A percentile compares a stretch with the other conserved stretches of the same genome.
These are phyloP conservation scores for Arthrobotrys conoides DNA, from an alignment of 2,329 filamentous ascomycete genomes.

Conservation along the genomic window DNA sequence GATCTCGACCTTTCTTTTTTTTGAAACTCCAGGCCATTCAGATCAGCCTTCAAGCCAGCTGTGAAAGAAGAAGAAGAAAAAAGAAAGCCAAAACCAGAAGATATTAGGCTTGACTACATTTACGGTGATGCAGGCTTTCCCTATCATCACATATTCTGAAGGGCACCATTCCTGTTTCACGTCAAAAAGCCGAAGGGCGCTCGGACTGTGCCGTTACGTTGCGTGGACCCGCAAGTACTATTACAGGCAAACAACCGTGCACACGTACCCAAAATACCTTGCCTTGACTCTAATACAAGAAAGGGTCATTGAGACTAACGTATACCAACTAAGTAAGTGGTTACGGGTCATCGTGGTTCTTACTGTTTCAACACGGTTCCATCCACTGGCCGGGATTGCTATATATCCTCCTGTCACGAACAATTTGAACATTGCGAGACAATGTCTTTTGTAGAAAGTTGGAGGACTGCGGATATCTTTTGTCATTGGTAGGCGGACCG, in stretches of 20 bases:
- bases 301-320: background rate
- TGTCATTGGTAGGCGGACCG: too few relatives aligned
- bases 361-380: constrained; percentile 17
- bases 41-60: background rate
- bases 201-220: constrained; percentile 5
- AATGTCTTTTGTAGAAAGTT: background rate
- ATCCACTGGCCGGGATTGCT: background rate
- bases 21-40: background rate
- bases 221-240: background rate
- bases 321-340: background rate
- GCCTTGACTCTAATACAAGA: background rate
- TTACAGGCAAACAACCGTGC: constrained; percentile 3
- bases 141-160: background rate
- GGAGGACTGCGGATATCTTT: too few relatives aligned
- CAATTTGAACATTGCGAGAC: background rate
- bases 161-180: constrained; percentile 1
- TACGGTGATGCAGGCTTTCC: background rate
- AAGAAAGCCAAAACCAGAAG: background rate
- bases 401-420: background rate
- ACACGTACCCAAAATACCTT: background rate
- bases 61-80: constrained; percentile 9
- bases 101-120: background rate
- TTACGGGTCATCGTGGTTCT: background rate
- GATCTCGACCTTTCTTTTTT: constrained; percentile 1
- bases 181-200: background rate